phyloP scores from a whole-genome alignment of 2,329 filamentous ascomycete genomes.

The Xylariaceae sp. region DNA sequence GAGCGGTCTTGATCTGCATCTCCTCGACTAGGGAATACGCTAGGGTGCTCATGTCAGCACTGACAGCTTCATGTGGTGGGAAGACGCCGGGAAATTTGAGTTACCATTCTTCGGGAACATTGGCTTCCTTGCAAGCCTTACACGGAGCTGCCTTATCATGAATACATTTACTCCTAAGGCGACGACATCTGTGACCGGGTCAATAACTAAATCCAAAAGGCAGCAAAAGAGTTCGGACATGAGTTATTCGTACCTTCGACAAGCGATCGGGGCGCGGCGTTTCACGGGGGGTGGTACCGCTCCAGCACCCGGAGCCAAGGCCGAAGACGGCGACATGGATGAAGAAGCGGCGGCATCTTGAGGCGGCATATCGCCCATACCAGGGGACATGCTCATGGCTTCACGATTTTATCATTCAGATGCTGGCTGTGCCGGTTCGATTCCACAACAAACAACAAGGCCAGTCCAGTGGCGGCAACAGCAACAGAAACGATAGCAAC shows the following conservation, averaged over 20 bases:
- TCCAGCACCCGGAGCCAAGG: slow-evolving; percentile 7
- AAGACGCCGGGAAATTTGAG: slow-evolving; percentile 1
- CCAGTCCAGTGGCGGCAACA: slow-evolving; percentile 3
- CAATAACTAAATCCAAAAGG: slow-evolving; percentile 4
- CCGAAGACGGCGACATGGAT: slow-evolving; percentile 22
- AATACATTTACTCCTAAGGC: slow-evolving; percentile 54
- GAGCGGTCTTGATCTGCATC: slow-evolving; percentile 52
- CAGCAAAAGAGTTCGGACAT: slow-evolving; percentile 9
- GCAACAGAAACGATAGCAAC: too few relatives aligned
- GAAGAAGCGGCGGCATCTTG: slow-evolving; percentile 17
- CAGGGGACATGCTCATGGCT: slow-evolving; percentile 21
- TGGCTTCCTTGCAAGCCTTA: slow-evolving; percentile 48
- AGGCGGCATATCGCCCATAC: slow-evolving; percentile 9
- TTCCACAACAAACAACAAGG: slow-evolving; percentile 4
- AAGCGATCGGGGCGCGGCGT: slow-evolving; percentile 49
- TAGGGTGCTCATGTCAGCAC: slow-evolving; percentile 23
- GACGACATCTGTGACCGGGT: slow-evolving; percentile 44
- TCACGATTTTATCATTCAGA: slow-evolving; percentile 5
- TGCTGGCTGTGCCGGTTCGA: slow-evolving; percentile 4
- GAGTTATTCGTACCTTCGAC: slow-evolving; percentile 44
- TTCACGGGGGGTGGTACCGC: slow-evolving; percentile 35
- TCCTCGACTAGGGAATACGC: slow-evolving; percentile 50
- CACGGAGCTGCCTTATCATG: slow-evolving; percentile 50
- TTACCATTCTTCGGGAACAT: slow-evolving; percentile 50
- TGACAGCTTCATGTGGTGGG: too few relatives aligned